These are phyloP conservation scores for Isoetes engelmannii DNA, from an alignment of 83 land plant species.

Conservation along the genomic window DNA sequence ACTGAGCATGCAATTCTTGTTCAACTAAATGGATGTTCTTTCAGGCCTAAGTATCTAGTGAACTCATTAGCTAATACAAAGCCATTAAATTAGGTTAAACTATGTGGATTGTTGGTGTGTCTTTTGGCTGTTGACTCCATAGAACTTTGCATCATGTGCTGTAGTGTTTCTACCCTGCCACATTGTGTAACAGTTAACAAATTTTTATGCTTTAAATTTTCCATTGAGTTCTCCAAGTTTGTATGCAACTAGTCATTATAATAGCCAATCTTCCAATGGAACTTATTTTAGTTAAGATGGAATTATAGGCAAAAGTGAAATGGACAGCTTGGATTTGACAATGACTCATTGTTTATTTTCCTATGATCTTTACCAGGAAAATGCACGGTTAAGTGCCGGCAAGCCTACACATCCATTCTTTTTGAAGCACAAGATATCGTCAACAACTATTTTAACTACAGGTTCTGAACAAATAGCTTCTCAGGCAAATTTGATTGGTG, in stretches of 20 bases:
- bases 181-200: too few relatives aligned
- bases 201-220: neutral
- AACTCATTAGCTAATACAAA: neutral
- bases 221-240: neutral
- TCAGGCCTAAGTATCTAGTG: neutral
- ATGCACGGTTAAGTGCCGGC: conserved; percentile 27
- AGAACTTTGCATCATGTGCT: too few relatives aligned
- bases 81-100: too few relatives aligned
- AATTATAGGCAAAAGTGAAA: neutral
- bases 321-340: too few relatives aligned
- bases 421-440: conserved; percentile 2
- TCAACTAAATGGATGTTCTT: neutral
- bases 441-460: neutral
- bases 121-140: too few relatives aligned
- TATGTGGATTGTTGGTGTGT: too few relatives aligned
- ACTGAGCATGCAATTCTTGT: neutral
- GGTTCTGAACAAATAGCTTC: neutral
- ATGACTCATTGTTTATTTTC: neutral
- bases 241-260: neutral
- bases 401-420: conserved; percentile 24
- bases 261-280: neutral
- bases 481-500: neutral
- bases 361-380: conserved; percentile 13
- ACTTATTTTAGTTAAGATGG: neutral
- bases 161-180: too few relatives aligned